A percentile compares a stretch with the other conserved stretches of the same genome.
These are phyloP conservation scores for Talaromyces islandicus DNA, from an alignment of 2,329 filamentous ascomycete species.

Conservation along the genomic window DNA sequence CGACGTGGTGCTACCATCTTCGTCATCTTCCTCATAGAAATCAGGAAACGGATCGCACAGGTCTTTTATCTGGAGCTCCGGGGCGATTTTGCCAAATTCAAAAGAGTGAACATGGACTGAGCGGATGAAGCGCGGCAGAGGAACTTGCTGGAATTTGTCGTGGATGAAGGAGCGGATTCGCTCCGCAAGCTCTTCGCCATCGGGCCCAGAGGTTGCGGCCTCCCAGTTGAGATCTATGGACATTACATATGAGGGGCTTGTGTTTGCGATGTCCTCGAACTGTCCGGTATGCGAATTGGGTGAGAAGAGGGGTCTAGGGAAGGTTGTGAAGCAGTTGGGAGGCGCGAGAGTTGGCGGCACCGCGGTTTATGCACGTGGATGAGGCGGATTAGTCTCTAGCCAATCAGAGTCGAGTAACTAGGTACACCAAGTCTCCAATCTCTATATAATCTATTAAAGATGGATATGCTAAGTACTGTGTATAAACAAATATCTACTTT, in stretches of 20 bases:
- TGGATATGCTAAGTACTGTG: not conserved
- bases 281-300: not conserved
- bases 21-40: constrained; percentile 78
- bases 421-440: not conserved
- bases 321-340: not conserved
- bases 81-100: constrained; percentile 77
- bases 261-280: not conserved
- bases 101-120: constrained; percentile 93
- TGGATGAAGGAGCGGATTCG: constrained; percentile 90
- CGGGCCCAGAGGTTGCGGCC: constrained; percentile 78
- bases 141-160: constrained; percentile 87
- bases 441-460: not conserved
- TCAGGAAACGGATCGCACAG: constrained; percentile 93
- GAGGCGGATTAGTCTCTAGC: not conserved
- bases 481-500: not conserved
- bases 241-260: constrained; percentile 53
- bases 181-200: constrained; percentile 78
- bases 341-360: not conserved
- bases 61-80: constrained; percentile 87
- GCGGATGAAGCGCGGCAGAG: constrained; percentile 91
- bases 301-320: not conserved
- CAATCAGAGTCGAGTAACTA: not conserved
- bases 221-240: constrained; percentile 98
- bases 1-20: constrained; percentile 35
- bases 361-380: not conserved